Base-by-base conservation (phyloP, 2,329 filamentous ascomycete species). In the Aspergillus fischeri region DNA sequence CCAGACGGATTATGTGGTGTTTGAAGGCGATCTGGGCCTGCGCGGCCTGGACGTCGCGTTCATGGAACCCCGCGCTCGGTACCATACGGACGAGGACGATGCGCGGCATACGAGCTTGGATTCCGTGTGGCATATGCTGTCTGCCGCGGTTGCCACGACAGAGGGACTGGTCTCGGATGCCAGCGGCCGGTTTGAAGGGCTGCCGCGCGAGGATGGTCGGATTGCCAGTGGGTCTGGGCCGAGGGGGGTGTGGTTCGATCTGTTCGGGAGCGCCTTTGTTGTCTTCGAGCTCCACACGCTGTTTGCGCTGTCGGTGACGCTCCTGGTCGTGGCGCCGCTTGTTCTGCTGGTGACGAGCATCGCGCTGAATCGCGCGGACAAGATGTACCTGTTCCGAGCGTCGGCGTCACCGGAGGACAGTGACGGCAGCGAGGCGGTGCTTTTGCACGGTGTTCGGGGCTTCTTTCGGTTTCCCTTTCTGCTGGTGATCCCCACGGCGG, bases 41-140 rank as follows among this genome's bases (percentile, higher is more conserved):
- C 88, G 93, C 53, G 94, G 94, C 1, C 80, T 97, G 44, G 94
- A 99, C 71, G 83, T 97, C 58, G 92, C 94, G 6, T 99, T 97
- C 74, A 93, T 91, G 77, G 85, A 87, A 63, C 93, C 93, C 1
- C 83, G 94, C 53, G 84, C 91, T 21, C 81, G 90, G 56, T 99
- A 99, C 68, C 94, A 99, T 70, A 97, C 93, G 0, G 83, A 91
- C 59, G 86, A 96, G 68, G 94, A 99, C 70, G 91, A 96, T 69
- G 81, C 87, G 2, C 85, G 84, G 42, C 91, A 97, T 73, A 89
- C 92, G 1, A 81, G 74, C 55, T 70, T 73, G 57, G 78, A 83
- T 52, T 86, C 84, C 3, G 75, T 97, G 21, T 97, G 92, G 92
- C 92, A 97, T 72, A 97, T 99, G 94, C 80, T 99, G 41, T 95